These are phyloP conservation scores for Magnolia officinalis DNA, from an alignment of 164 flowering plant species.

Conservation along the genomic window DNA sequence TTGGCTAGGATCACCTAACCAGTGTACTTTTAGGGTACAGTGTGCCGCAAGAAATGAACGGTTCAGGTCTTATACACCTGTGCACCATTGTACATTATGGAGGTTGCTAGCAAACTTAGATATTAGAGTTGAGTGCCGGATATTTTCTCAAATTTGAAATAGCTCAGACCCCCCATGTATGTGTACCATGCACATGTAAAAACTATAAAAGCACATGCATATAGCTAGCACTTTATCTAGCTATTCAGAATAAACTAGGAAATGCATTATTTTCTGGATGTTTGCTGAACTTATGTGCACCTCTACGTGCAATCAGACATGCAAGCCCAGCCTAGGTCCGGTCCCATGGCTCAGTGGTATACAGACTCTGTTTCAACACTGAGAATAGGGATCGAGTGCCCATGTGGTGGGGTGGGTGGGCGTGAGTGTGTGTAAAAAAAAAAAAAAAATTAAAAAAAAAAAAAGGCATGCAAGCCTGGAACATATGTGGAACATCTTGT, in stretches of 20 bases:
- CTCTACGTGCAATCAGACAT: no score
- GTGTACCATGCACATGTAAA: background rate
- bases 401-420: no score
- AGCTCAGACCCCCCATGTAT: background rate
- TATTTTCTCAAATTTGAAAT: background rate
- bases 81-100: background rate
- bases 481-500: background rate
- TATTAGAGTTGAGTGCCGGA: background rate
- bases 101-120: background rate
- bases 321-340: background rate
- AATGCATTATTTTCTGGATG: no score
- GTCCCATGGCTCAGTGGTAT: no score
- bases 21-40: background rate
- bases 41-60: background rate
- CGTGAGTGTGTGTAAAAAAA: no score
- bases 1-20: background rate
- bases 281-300: no score
- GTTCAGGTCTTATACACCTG: background rate
- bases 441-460: no score
- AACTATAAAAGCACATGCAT: background rate
- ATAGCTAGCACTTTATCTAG: background rate
- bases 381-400: no score
- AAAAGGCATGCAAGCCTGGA: background rate
- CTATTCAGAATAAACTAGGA: background rate
- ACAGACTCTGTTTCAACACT: no score